phyloP scores from a whole-genome alignment of 208 protist genomes.

The Crithidia sp. region DNA sequence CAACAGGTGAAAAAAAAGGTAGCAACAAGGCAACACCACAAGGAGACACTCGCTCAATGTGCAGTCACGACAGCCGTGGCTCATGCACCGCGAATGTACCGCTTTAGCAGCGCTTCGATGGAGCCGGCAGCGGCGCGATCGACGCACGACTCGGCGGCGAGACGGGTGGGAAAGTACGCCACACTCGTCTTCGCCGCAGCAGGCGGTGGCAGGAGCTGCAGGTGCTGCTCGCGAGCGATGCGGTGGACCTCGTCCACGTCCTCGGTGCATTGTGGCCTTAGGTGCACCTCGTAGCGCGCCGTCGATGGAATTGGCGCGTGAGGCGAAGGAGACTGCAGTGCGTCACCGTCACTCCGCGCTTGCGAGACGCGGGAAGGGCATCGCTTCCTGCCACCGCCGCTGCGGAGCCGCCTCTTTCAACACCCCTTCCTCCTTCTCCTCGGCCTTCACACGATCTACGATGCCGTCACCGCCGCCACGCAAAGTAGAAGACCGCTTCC shows the following conservation, averaged over 20 bases:
- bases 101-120: conserved; percentile 23
- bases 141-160: conserved; percentile 35
- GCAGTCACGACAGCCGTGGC: too few relatives aligned
- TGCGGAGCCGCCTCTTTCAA: too few relatives aligned
- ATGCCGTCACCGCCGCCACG: too few relatives aligned
- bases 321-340: neutral
- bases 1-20: neutral
- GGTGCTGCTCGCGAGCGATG: conserved; percentile 21
- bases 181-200: neutral
- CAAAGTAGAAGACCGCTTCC: too few relatives aligned
- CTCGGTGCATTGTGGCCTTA: conserved; percentile 20
- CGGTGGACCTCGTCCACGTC: conserved; percentile 28
- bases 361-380: too few relatives aligned
- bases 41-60: too few relatives aligned
- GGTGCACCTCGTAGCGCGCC: conserved; percentile 29
- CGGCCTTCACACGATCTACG: too few relatives aligned
- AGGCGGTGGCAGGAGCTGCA: conserved; percentile 11
- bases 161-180: conserved; percentile 33
- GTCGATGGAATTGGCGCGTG: neutral
- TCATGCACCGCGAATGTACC: conserved; percentile 1
- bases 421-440: too few relatives aligned
- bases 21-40: neutral
- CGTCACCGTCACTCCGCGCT: too few relatives aligned
- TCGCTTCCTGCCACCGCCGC: too few relatives aligned
- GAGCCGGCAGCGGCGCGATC: conserved; percentile 22